These are phyloP conservation scores for Gyromitra esculenta DNA, from an alignment of 2,329 filamentous ascomycete species.

Conservation along the genomic window DNA sequence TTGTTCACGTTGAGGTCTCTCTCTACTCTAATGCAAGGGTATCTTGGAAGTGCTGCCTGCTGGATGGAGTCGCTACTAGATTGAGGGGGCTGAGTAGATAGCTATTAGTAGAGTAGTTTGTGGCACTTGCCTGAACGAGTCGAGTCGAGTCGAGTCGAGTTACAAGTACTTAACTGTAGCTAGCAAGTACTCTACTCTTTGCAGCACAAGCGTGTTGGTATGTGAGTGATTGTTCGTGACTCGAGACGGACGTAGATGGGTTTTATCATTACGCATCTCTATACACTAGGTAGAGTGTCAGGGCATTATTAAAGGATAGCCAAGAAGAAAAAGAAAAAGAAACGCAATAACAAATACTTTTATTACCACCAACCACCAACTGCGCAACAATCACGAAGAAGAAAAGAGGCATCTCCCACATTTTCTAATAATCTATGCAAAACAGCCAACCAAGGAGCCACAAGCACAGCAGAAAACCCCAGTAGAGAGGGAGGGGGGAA, in stretches of 20 bases:
- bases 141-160: no score
- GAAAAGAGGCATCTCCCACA: neutral
- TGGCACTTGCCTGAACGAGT: neutral
- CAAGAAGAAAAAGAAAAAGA: neutral
- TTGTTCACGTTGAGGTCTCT: neutral
- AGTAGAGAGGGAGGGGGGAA: neutral
- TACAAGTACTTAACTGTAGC: no score
- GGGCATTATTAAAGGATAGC: neutral
- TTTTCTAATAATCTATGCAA: slow-evolving; percentile 1
- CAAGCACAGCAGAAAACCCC: neutral
- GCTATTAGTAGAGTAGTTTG: neutral
- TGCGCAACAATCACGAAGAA: neutral
- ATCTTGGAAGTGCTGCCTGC: neutral
- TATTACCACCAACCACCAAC: neutral
- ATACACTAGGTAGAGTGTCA: neutral
- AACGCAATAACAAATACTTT: neutral
- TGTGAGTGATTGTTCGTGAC: slow-evolving; percentile 7
- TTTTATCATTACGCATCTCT: neutral
- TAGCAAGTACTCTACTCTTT: no score
- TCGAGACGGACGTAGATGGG: no score
- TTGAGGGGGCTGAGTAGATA: neutral
- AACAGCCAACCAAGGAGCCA: neutral
- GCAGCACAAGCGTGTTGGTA: no score
- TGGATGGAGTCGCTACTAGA: slow-evolving; percentile 5
- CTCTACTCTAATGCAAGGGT: neutral